These are phyloP conservation scores for Phyllosticta capitalensis DNA, from an alignment of 2,329 filamentous ascomycete species.

Conservation along the genomic window DNA sequence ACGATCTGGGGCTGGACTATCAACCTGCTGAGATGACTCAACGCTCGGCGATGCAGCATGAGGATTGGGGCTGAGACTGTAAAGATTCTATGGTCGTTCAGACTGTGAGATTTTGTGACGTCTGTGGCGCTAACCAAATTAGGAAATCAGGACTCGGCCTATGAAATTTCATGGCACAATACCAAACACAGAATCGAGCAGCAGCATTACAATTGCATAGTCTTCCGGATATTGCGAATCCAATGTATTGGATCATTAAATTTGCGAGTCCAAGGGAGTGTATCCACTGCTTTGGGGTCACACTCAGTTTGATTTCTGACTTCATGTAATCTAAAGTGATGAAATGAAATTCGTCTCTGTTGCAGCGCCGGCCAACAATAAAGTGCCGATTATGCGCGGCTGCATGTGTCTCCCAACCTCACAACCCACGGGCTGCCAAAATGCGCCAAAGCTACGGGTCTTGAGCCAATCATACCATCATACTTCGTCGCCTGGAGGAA, in stretches of 20 bases:
- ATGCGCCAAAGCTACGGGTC: neutral
- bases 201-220: no score
- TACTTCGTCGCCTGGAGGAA: conserved; percentile 24
- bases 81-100: neutral
- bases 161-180: no score
- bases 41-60: conserved; percentile 2
- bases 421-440: neutral
- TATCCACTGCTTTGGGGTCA: neutral
- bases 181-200: no score
- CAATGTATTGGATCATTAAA: no score
- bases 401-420: neutral
- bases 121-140: conserved; percentile 4
- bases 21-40: neutral
- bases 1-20: neutral
- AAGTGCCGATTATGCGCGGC: neutral
- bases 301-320: neutral
- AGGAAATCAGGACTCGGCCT: conserved; percentile 1
- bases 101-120: conserved; percentile 1
- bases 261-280: neutral
- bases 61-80: neutral
- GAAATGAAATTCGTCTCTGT: neutral
- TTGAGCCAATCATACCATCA: conserved; percentile 27
- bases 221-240: no score
- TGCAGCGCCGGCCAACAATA: neutral
- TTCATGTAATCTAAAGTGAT: neutral